phyloP scores from a whole-genome alignment of 2,329 filamentous ascomycete genomes.

The Lecanoromycetidae sp. region DNA sequence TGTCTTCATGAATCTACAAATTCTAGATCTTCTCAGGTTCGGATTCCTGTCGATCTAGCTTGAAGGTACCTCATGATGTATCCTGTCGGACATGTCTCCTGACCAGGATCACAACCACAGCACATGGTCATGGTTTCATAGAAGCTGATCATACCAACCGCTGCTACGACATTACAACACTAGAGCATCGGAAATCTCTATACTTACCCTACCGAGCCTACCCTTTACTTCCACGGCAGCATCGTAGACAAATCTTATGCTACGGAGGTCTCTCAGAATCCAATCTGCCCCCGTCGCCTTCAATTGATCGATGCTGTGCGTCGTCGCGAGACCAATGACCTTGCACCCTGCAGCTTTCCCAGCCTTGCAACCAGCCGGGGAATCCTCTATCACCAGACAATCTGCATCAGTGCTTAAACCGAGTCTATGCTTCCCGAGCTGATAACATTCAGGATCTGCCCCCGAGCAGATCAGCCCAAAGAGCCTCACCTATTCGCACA shows the following conservation, averaged over 20 bases:
- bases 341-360: slow-evolving; percentile 78
- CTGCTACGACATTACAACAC: neutral
- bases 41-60: no score
- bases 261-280: slow-evolving; percentile 68
- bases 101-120: no score
- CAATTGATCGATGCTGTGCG: slow-evolving; percentile 63
- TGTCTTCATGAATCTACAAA: slow-evolving; percentile 1
- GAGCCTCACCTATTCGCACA: neutral
- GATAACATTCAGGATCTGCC: slow-evolving; percentile 57
- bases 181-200: slow-evolving; percentile 53
- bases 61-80: no score
- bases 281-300: slow-evolving; percentile 70
- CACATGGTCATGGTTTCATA: no score
- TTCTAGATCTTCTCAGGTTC: neutral
- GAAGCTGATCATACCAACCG: no score
- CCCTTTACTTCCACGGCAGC: slow-evolving; percentile 30
- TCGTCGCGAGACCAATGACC: slow-evolving; percentile 75
- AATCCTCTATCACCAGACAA: slow-evolving; percentile 76
- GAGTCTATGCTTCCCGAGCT: slow-evolving; percentile 52
- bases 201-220: slow-evolving; percentile 47
- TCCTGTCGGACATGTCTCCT: no score
- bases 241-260: slow-evolving; percentile 35
- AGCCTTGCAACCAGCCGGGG: slow-evolving; percentile 69
- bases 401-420: slow-evolving; percentile 34
- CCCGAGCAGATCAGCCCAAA: neutral